A percentile compares a stretch with the other conserved stretches of the same genome.
Conservation (phyloP, 2,329 filamentous ascomycete species). For the Fusarium sublunatum region DNA sequence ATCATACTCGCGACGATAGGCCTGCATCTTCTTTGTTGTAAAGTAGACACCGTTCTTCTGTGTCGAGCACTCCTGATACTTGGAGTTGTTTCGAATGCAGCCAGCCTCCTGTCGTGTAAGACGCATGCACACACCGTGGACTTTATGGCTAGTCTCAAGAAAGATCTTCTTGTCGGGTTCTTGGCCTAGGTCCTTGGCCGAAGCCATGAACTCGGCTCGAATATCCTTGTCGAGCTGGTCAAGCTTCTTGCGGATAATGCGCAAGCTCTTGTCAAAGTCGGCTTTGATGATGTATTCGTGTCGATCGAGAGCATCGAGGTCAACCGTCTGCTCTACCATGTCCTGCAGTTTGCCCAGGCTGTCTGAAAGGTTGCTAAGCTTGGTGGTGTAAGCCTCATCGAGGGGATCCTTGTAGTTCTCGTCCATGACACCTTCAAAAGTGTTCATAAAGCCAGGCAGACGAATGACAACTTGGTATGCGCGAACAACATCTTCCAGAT, state of each 20-base stretch:
- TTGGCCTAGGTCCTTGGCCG: slow-evolving; percentile 84
- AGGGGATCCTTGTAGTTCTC: slow-evolving; percentile 90
- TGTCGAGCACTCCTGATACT: slow-evolving; percentile 94
- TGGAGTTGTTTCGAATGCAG: slow-evolving; percentile 89
- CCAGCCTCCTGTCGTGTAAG: slow-evolving; percentile 90
- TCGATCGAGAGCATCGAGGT: slow-evolving; percentile 92
- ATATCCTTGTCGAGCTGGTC: slow-evolving; percentile 87
- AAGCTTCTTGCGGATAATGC: slow-evolving; percentile 89
- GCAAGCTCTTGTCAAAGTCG: slow-evolving; percentile 91
- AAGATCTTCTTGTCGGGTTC: slow-evolving; percentile 99
- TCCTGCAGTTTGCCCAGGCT: slow-evolving; percentile 89
- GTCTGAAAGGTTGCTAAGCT: slow-evolving; percentile 79
- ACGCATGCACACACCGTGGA: slow-evolving; percentile 96
- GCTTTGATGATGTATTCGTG: slow-evolving; percentile 99
- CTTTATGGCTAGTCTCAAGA: slow-evolving; percentile 87
- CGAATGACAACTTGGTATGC: slow-evolving; percentile 95
- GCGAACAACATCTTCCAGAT: slow-evolving; percentile 92
- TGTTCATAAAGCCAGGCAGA: slow-evolving; percentile 87
- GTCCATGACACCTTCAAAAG: slow-evolving; percentile 94
- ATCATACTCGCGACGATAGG: slow-evolving; percentile 88
- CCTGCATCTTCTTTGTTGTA: slow-evolving; percentile 84
- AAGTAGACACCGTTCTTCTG: slow-evolving; percentile 99
- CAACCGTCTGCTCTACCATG: slow-evolving; percentile 98
- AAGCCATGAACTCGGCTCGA: slow-evolving; percentile 80
- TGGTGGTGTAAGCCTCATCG: slow-evolving; percentile 86